Evolutionary conservation across 495 filamentous ascomycete species (phyloP), one percentile per base, ranked within the genome.

Genomic region (Staphylotrichum tortipilum): DNA sequence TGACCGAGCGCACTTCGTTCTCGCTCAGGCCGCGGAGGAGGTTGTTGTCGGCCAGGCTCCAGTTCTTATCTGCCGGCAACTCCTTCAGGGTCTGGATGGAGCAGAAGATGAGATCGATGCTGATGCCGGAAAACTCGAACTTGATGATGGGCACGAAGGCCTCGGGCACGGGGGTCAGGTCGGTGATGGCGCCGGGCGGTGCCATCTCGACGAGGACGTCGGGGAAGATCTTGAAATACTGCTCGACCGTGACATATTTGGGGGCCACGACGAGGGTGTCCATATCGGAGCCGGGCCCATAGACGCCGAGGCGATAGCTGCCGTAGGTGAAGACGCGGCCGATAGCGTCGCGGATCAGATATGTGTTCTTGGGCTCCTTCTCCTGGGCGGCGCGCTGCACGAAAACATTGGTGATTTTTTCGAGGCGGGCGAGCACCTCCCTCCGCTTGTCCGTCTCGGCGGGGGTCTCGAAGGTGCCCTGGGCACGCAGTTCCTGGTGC

Each of bases 121-220:
- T 89, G 59, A 97, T 91, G 7, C 86, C 88, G 48, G 78, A 83
- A 44, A 91, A 80, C 61, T 94, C 84, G 52, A 97, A 82, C 61
- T 95, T 97, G 64, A 98, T 97, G 63, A 97, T 90, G 28, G 92
- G 92, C 6, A 95, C 89, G 57, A 85, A 91, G 4, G 90, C 88
- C 53, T 94, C 91, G 14, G 82, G 83, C 23, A 96, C 91, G 0
- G 84, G 79, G 5, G 85, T 89, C 58, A 97, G 78, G 65, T 92
- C 86, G 36, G 84, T 81, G 50, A 96, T 87, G 30, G 88, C 83
- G 7, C 82, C 86, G 15, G 77, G 68, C 5, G 82, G 77, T 0
- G 85, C 82, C 76, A 92, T 79, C 57, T 82, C 74, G 50, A 80
- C 63, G 7, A 98, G 79, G 34, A 90, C 68, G 7, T 77, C 68